A percentile compares a stretch with the other conserved stretches of the same genome.
These are phyloP conservation scores for Dactylonectria estremocensis DNA, from an alignment of 2,329 filamentous ascomycete species.

Conservation along the genomic window DNA sequence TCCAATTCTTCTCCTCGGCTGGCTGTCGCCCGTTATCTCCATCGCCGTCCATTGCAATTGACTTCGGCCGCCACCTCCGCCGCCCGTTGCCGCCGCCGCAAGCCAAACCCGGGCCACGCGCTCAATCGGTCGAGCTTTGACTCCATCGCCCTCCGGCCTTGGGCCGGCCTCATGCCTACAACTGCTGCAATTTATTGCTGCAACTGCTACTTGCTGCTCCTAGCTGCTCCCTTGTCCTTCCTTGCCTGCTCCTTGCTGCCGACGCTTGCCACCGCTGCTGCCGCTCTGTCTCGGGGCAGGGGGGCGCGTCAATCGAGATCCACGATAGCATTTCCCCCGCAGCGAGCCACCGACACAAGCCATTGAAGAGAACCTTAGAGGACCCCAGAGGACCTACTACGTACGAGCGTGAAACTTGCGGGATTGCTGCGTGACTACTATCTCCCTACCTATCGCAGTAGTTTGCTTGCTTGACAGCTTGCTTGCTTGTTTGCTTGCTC, in stretches of 20 bases:
- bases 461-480: not conserved
- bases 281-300: slow-evolving; percentile 27
- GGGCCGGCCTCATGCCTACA: slow-evolving; percentile 19
- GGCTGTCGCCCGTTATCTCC: not conserved
- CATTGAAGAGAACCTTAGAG: slow-evolving; percentile 1
- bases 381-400: not conserved
- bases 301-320: slow-evolving; percentile 34
- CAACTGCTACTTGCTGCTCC: slow-evolving; percentile 1
- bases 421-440: slow-evolving; percentile 9
- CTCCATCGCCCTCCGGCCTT: slow-evolving; percentile 23
- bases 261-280: slow-evolving; percentile 1
- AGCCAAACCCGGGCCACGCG: slow-evolving; percentile 24
- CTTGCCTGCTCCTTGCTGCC: not conserved
- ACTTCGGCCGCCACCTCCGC: slow-evolving; percentile 4
- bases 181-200: slow-evolving; percentile 19
- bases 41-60: not conserved
- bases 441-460: not conserved
- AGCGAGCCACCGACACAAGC: slow-evolving; percentile 27
- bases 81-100: slow-evolving; percentile 10
- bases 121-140: slow-evolving; percentile 17
- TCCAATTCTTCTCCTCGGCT: slow-evolving; percentile 17
- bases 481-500: slow-evolving; percentile 5
- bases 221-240: slow-evolving; percentile 1
- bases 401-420: slow-evolving; percentile 25
- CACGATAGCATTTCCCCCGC: slow-evolving; percentile 34